These are phyloP conservation scores for Aurantiochytrium sp. DNA, from an alignment of 108 stramenopile species.

Conservation along the genomic window DNA sequence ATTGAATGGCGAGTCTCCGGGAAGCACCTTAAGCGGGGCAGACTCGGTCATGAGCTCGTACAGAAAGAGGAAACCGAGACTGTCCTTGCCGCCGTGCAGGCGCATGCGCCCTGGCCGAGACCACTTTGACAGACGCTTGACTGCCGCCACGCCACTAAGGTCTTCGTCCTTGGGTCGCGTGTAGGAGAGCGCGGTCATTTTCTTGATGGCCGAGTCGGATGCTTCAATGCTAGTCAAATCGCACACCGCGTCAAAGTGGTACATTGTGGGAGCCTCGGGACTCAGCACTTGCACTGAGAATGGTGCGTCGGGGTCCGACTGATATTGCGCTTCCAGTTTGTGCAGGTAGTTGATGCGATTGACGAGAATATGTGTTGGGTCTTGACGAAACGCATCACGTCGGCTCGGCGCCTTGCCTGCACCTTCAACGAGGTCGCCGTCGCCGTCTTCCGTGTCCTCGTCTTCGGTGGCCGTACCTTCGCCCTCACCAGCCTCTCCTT, in stretches of 20 bases:
- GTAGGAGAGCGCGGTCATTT: neutral
- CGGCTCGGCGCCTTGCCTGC: neutral
- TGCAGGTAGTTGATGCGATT: slow-evolving; percentile 8
- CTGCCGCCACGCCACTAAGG: neutral
- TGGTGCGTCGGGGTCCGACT: neutral
- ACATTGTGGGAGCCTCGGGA: neutral
- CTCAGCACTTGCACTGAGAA: neutral
- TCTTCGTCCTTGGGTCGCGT: slow-evolving; percentile 11
- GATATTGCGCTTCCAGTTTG: slow-evolving; percentile 1
- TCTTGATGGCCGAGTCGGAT: neutral
- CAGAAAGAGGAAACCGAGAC: slow-evolving; percentile 83
- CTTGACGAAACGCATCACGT: neutral
- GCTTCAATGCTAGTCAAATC: neutral
- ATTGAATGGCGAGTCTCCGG: slow-evolving; percentile 80
- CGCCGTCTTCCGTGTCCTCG: neutral
- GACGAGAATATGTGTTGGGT: neutral
- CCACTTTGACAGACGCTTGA: neutral
- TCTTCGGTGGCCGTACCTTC: neutral
- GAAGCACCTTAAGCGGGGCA: slow-evolving; percentile 78
- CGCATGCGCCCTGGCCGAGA: neutral
- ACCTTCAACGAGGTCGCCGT: neutral
- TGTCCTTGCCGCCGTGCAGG: neutral
- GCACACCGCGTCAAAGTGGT: neutral
- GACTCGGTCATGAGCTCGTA: slow-evolving; percentile 86
- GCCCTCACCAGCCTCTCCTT: neutral